Evolutionary conservation across 2,329 filamentous ascomycete genomes (phyloP), one percentile per base, ranked within the genome.

Genomic region (Scopulariopsis brevicaulis): DNA sequence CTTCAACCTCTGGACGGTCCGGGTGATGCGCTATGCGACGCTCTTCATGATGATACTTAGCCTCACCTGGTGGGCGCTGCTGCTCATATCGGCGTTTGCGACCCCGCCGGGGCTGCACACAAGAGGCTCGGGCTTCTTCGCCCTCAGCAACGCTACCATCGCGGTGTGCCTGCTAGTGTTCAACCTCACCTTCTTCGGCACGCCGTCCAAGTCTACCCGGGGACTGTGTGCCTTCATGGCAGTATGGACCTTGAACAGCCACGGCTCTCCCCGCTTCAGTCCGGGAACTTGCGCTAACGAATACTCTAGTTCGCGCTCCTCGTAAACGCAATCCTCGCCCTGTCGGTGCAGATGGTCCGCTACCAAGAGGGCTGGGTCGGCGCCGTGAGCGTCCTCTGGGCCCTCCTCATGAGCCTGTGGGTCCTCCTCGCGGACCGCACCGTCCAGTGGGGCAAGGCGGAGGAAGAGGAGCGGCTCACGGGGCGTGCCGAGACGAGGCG

Each of bases 1-100:
- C 0, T 96, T 96, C 74, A 99, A 99, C 65, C 82, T 97, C 43
- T 96, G 91, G 87, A 90, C 84, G 60, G 88, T 99, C 55, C 86
- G 94, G 20, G 82, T 88, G 53, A 77, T 94, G 58, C 84, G 91
- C 68, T 89, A 85, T 67, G 70, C 94, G 60, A 93, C 90, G 5
- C 77, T 96, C 58, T 65, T 90, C 43, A 89, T 96, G 67, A 77
- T 93, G 22, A 70, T 84, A 56, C 68, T 92, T 64, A 89, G 85
- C 58, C 90, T 95, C 66, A 66, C 90, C n/a, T 97, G 93, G 93
- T 97, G 94, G 93, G 80, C 90, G 11, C 71, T 96, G 57, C 77
- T 96, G 37, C 79, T 99, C n/a, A 84, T 96, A 18, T 90, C 90
- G 58, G 84, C 87, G 63, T 99, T 99, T 73, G 85, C 95, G 64